These are phyloP conservation scores for Lophiotrema nucula DNA, from an alignment of 495 filamentous ascomycete species.

Conservation along the genomic window DNA sequence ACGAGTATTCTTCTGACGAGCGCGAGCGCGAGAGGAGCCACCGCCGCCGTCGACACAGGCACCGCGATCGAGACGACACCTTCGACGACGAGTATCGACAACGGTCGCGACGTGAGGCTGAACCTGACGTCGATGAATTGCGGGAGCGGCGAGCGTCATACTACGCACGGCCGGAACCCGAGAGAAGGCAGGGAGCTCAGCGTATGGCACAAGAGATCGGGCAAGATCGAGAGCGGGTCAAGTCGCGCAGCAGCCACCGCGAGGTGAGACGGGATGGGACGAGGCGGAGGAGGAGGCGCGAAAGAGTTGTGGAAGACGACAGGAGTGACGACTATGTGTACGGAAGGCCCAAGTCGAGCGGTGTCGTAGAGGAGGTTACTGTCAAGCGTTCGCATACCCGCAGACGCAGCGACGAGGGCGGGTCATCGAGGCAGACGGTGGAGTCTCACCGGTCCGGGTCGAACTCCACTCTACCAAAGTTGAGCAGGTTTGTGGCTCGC, in stretches of 20 bases:
- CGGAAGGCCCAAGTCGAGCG: constrained; percentile 19
- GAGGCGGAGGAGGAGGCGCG: constrained; percentile 14
- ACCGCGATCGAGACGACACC: constrained; percentile 19
- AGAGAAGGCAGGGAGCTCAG: constrained; percentile 17
- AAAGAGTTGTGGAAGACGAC: constrained; percentile 11
- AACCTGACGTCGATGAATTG: constrained; percentile 29
- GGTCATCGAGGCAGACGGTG: constrained; percentile 12
- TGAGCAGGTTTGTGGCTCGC: constrained; percentile 21
- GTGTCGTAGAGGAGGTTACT: constrained; percentile 15
- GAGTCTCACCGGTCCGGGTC: constrained; percentile 23
- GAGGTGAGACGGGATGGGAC: constrained; percentile 24
- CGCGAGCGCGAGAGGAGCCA: constrained; percentile 20
- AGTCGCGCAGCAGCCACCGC: constrained; percentile 17
- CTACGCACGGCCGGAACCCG: constrained; percentile 15
- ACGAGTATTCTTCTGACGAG: constrained; percentile 18
- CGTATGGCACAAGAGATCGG: constrained; percentile 32
- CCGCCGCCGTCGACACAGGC: constrained; percentile 18
- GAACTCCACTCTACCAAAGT: constrained; percentile 6
- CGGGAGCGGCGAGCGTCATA: constrained; percentile 15
- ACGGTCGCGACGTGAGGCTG: constrained; percentile 8
- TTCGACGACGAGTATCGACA: constrained; percentile 22
- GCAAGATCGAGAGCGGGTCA: constrained; percentile 10
- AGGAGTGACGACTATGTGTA: constrained; percentile 30
- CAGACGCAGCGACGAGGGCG: constrained; percentile 23
- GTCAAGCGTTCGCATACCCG: constrained; percentile 11